Evolutionary conservation across 164 flowering plant genomes (phyloP), one percentile per base, ranked within the genome.

Genomic region (Nelumbo lutea): DNA sequence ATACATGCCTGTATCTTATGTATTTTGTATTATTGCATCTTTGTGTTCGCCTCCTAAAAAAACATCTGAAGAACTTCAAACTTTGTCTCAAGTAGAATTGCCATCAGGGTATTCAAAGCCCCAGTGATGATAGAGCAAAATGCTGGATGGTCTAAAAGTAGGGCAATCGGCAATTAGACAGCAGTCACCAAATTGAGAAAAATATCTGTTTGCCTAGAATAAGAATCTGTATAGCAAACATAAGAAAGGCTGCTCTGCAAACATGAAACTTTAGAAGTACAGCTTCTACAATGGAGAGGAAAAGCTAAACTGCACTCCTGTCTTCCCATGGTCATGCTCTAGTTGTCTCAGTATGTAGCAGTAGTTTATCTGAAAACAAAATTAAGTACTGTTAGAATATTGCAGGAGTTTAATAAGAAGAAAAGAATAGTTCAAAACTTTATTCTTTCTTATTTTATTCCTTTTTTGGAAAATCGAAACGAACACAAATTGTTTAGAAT

Each of bases 251-350:
- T 1, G 39, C 3, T 9, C 43, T 15, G 1, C 46, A 47, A n/a
- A 59, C 65, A 61, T 8, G 57, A 9, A 41, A 42, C 9, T 15
- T 42, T 7, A 3, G 27, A 14, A 9, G 3, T 68, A 52, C 55
- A 56, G 43, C 57, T 62, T 68, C 69, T 70, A 87, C 45, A 72
- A 73, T 44, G 96, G 84, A 52, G 90, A 79, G n/a, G 97, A 88
- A 75, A 95, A 89, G 82, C 86, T 80, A 65, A 91, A 82, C 76
- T 89, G 87, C 66, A 95, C 72, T 7, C 96, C 98, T 62, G 86
- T 83, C 81, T 86, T 95, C 72, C 91, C 96, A 41, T 70, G 84
- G 47, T 92, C 97, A 66, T 87, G 72, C 53, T 83, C 94, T 9
- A 68, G 72, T 76, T 90, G 88, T 69, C 75, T 87, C 77, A 90